These are phyloP conservation scores for Phytophthora palmivora DNA, from an alignment of 352 stramenopile species.

Conservation along the genomic window DNA sequence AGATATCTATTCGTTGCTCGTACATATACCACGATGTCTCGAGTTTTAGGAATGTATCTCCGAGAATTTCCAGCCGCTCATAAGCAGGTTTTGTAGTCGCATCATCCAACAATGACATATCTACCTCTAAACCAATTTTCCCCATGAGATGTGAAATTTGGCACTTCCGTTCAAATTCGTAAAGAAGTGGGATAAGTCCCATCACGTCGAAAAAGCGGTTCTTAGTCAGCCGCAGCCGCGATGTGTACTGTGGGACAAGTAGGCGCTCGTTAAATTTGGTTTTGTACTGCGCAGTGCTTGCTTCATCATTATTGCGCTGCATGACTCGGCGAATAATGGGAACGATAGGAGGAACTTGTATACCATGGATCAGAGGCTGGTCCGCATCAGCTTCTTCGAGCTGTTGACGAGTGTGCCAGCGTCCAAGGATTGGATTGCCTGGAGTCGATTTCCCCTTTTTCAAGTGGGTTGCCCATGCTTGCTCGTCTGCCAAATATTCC, in stretches of 20 bases:
- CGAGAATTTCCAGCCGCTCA: slow-evolving; percentile 84
- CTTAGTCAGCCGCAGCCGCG: slow-evolving; percentile 66
- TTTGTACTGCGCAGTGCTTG: slow-evolving; percentile 58
- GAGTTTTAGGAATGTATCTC: slow-evolving; percentile 87
- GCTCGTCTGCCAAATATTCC: slow-evolving; percentile 56
- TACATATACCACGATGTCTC: slow-evolving; percentile 90
- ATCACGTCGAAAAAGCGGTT: slow-evolving; percentile 83
- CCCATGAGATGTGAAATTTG: slow-evolving; percentile 90
- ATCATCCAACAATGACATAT: slow-evolving; percentile 78
- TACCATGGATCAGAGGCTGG: slow-evolving; percentile 71
- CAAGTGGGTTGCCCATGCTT: slow-evolving; percentile 56
- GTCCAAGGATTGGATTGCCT: slow-evolving; percentile 79
- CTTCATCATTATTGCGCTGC: slow-evolving; percentile 77
- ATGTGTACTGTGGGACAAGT: slow-evolving; percentile 77
- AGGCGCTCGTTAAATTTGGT: slow-evolving; percentile 83
- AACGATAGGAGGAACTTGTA: slow-evolving; percentile 80
- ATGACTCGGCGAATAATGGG: slow-evolving; percentile 85
- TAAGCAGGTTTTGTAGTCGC: slow-evolving; percentile 88
- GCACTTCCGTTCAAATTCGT: slow-evolving; percentile 90
- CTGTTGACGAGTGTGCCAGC: slow-evolving; percentile 77
- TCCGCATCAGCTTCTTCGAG: slow-evolving; percentile 59
- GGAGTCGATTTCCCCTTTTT: slow-evolving; percentile 71
- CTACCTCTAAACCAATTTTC: slow-evolving; percentile 75
- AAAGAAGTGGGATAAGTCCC: slow-evolving; percentile 82
- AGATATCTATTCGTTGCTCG: slow-evolving; percentile 72